These are phyloP conservation scores for Fusarium domesticum DNA, from an alignment of 2,329 filamentous ascomycete genomes.

Conservation along the genomic window DNA sequence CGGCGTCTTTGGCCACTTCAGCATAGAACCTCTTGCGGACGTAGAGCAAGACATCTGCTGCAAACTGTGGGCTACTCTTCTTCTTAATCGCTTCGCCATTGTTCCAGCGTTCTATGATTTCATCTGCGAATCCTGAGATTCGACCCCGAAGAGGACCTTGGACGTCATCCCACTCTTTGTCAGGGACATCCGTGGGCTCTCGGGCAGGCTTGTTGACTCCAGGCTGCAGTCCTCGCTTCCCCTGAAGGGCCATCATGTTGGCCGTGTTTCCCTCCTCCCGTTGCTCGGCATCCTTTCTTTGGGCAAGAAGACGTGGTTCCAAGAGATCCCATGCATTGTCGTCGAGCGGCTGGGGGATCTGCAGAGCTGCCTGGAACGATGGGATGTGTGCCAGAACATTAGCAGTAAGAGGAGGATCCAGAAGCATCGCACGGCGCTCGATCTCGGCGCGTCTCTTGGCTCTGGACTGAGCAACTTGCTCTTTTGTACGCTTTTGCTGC, in stretches of 20 bases:
- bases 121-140: constrained; percentile 65
- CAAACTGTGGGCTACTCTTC: constrained; percentile 65
- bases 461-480: constrained; percentile 63
- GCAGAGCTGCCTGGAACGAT: constrained; percentile 70
- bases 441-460: constrained; percentile 65
- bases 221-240: constrained; percentile 19
- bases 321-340: constrained; percentile 69
- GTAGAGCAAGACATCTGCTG: constrained; percentile 66
- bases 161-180: constrained; percentile 67
- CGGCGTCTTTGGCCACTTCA: constrained; percentile 53
- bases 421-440: constrained; percentile 62
- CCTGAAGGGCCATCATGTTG: constrained; percentile 36
- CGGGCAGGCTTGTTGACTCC: constrained; percentile 1
- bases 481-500: constrained; percentile 52
- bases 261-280: constrained; percentile 43
- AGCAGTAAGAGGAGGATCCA: constrained; percentile 63
- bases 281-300: constrained; percentile 63
- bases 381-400: constrained; percentile 66
- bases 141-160: constrained; percentile 65
- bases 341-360: constrained; percentile 65
- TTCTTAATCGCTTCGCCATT: constrained; percentile 61
- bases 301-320: constrained; percentile 63
- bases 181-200: constrained; percentile 51
- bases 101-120: constrained; percentile 66
- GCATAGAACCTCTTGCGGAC: constrained; percentile 66